Conservation (phyloP, 345 rosid species). For the Salix dunnii region DNA sequence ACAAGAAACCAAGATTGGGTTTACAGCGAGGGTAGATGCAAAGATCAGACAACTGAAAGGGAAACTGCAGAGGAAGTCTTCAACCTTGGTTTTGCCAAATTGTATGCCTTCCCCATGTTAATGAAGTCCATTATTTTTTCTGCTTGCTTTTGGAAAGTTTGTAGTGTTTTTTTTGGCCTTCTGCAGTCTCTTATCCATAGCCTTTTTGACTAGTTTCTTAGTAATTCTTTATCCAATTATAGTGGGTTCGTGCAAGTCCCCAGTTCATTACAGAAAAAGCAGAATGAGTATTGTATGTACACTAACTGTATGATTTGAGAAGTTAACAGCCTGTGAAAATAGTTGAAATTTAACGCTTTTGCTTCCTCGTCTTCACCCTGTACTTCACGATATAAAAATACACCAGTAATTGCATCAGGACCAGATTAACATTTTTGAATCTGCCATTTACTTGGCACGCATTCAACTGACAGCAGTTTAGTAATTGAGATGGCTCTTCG, state of each 20-base stretch:
- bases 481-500: not conserved
- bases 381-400: not conserved
- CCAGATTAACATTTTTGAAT: not conserved
- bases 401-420: too few relatives aligned
- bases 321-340: constrained; percentile 26
- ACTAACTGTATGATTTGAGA: constrained; percentile 15
- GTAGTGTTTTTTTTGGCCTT: constrained; percentile 21
- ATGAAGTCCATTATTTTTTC: constrained; percentile 15
- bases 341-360: constrained; percentile 8
- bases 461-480: not conserved
- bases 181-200: constrained; percentile 15
- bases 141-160: constrained; percentile 4
- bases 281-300: constrained; percentile 40
- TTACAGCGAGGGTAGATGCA: constrained; percentile 89
- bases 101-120: constrained; percentile 37
- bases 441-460: not conserved
- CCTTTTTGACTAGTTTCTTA: constrained; percentile 25
- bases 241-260: constrained; percentile 25
- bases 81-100: constrained; percentile 33
- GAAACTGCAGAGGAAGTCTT: constrained; percentile 61
- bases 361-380: not conserved
- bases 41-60: constrained; percentile 75
- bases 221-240: constrained; percentile 13
- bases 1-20: constrained; percentile 91
- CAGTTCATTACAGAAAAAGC: constrained; percentile 25